phyloP scores from a whole-genome alignment of 2,329 filamentous ascomycete species.

The Teratosphaeria viscida region DNA sequence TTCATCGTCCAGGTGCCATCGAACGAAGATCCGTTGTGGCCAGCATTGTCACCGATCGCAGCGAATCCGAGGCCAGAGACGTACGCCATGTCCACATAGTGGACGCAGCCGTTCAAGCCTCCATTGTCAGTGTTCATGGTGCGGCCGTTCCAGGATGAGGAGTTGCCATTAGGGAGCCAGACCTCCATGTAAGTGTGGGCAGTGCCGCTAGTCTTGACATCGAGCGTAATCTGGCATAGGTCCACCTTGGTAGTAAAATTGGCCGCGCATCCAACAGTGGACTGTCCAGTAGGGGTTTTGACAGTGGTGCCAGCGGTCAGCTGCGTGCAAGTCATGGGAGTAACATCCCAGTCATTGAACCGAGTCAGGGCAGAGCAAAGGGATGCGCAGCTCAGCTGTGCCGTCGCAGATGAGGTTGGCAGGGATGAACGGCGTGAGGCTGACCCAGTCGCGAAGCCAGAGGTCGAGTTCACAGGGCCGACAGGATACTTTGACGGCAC shows the following conservation, averaged over 20 bases:
- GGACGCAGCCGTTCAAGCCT: constrained; percentile 25
- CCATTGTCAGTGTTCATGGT: constrained; percentile 27
- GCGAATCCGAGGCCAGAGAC: constrained; percentile 23
- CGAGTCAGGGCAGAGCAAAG: constrained; percentile 1
- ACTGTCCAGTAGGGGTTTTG: constrained; percentile 11
- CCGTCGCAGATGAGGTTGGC: not conserved
- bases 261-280: constrained; percentile 13
- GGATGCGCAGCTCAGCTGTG: not conserved
- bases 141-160: constrained; percentile 20
- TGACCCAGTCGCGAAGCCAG: not conserved
- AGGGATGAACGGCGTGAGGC: not conserved
- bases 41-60: constrained; percentile 25
- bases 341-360: constrained; percentile 1
- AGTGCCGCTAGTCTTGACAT: constrained; percentile 30
- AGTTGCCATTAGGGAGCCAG: constrained; percentile 30
- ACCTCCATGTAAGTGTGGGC: constrained; percentile 35
- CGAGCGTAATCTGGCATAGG: constrained; percentile 31
- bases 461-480: not conserved
- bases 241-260: constrained; percentile 21
- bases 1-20: constrained; percentile 18
- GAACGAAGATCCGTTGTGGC: constrained; percentile 23
- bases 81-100: constrained; percentile 24
- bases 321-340: constrained; percentile 1
- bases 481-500: not conserved
- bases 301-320: not conserved